Percentiles rank a stretch among this genome's conserved stretches.
phyloP scores from a whole-genome alignment of 805 yeast species.

The Ogataea trehalophila region DNA sequence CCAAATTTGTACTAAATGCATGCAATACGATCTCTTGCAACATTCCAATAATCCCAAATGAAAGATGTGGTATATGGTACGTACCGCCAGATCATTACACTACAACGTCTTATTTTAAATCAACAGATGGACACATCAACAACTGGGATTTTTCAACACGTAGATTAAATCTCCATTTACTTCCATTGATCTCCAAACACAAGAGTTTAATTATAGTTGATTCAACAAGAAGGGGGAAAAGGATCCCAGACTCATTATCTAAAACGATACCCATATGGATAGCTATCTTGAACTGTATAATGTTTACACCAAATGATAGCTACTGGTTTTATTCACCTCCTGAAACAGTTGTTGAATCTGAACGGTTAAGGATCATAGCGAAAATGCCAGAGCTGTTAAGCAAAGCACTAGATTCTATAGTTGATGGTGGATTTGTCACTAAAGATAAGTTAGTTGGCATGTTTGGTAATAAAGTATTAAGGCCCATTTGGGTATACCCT shows the following conservation, averaged over 20 bases:
- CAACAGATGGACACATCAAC: constrained; percentile 85
- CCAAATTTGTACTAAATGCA: constrained; percentile 41
- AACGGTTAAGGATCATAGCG: constrained; percentile 44
- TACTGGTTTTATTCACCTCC: constrained; percentile 42
- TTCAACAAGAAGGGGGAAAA: constrained; percentile 80
- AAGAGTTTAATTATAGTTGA: constrained; percentile 64
- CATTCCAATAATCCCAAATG: constrained; percentile 61
- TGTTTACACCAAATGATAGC: constrained; percentile 32
- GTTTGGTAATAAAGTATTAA: constrained; percentile 44
- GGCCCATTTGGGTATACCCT: constrained; percentile 72
- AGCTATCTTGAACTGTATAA: constrained; percentile 59
- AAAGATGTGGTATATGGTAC: constrained; percentile 88
- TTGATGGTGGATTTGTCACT: constrained; percentile 26
- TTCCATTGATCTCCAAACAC: constrained; percentile 39
- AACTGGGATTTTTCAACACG: constrained; percentile 77
- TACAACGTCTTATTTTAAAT: constrained; percentile 70
- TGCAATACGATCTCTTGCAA: constrained; percentile 25
- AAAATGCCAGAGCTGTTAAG: constrained; percentile 46
- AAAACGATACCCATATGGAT: constrained; percentile 93
- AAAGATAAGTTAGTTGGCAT: constrained; percentile 26
- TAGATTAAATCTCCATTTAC: constrained; percentile 68
- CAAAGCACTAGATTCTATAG: constrained; percentile 32
- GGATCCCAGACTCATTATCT: constrained; percentile 80
- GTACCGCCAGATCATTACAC: constrained; percentile 39
- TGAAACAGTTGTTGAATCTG: constrained; percentile 52